phyloP scores from a whole-genome alignment of 2,329 filamentous ascomycete genomes.

The Thielaviopsis musarum region DNA sequence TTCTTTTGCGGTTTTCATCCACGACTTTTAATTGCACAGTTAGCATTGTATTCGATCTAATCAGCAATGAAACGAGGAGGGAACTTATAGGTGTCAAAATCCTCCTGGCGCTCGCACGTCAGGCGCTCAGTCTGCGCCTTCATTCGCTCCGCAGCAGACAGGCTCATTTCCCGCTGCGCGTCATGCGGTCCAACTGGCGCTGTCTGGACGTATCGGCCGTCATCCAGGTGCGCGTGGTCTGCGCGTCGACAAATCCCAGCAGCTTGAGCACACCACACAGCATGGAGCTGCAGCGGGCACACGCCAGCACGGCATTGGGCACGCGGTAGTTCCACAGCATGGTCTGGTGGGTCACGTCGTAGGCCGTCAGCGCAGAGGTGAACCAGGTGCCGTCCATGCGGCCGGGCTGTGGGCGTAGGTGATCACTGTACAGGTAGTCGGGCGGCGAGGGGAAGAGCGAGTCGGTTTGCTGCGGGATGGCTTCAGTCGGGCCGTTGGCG shows the following conservation, averaged over 20 bases:
- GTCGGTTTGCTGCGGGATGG: slow-evolving; percentile 24
- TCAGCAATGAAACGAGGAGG: not conserved
- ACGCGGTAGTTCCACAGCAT: slow-evolving; percentile 45
- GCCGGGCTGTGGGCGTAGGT: slow-evolving; percentile 23
- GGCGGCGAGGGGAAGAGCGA: slow-evolving; percentile 16
- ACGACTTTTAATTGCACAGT: not conserved
- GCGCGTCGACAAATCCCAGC: slow-evolving; percentile 30
- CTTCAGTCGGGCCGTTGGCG: slow-evolving; percentile 28
- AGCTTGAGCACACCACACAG: slow-evolving; percentile 44
- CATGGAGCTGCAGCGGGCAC: slow-evolving; percentile 34
- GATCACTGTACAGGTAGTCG: slow-evolving; percentile 29
- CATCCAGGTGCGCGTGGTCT: slow-evolving; percentile 38
- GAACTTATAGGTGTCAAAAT: slow-evolving; percentile 29
- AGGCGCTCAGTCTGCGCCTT: slow-evolving; percentile 25
- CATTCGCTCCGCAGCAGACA: slow-evolving; percentile 26
- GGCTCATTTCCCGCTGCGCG: slow-evolving; percentile 26
- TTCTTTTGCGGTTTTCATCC: slow-evolving; percentile 24
- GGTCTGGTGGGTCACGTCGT: slow-evolving; percentile 35
- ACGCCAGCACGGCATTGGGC: slow-evolving; percentile 31
- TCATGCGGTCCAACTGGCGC: slow-evolving; percentile 21
- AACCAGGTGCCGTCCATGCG: slow-evolving; percentile 36
- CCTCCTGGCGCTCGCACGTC: slow-evolving; percentile 25
- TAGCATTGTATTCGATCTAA: not conserved
- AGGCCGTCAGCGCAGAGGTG: slow-evolving; percentile 36
- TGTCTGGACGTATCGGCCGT: slow-evolving; percentile 24